Evolutionary conservation across 306 rosid genomes (phyloP).

Genomic region (Quercus parvula): DNA sequence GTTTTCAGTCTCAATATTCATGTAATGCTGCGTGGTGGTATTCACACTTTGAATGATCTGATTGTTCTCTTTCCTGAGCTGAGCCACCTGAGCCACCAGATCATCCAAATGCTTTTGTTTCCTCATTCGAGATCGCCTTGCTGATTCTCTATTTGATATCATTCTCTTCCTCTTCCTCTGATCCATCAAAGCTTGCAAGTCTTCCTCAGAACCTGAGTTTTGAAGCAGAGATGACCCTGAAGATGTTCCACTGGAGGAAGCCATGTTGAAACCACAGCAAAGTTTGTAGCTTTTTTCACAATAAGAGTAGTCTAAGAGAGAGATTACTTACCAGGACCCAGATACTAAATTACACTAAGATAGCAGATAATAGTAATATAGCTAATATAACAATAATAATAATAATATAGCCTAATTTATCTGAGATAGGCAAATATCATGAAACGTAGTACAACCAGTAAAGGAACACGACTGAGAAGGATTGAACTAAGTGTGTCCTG

Average conservation of each 20-base stretch:
- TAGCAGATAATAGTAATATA: conserved; percentile 19
- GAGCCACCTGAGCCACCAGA: conserved; percentile 54
- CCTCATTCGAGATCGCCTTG: conserved; percentile 84
- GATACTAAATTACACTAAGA: conserved; percentile 26
- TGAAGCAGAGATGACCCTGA: conserved; percentile 58
- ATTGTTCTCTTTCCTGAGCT: conserved; percentile 68
- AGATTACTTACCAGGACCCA: conserved; percentile 48
- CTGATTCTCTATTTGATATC: conserved; percentile 93
- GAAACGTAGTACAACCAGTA: conserved; percentile 94
- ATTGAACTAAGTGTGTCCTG: conserved; percentile 97
- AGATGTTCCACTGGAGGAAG: conserved; percentile 78
- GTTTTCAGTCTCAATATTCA: conserved; percentile 68
- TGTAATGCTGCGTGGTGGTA: conserved; percentile 57
- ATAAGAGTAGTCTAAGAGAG: neutral
- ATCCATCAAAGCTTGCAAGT: conserved; percentile 55
- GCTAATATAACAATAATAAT: neutral
- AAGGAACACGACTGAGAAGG: conserved; percentile 95
- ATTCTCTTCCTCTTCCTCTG: conserved; percentile 91
- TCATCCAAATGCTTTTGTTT: conserved; percentile 94
- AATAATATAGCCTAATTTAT: conserved; percentile 6
- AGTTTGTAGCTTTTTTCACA: neutral
- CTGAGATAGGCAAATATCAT: conserved; percentile 35
- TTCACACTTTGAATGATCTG: conserved; percentile 54
- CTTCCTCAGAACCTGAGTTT: conserved; percentile 75
- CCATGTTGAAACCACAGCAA: conserved; percentile 40